Evolutionary conservation across 257 asterid genomes (phyloP).

Genomic region (Solanum chilense): DNA sequence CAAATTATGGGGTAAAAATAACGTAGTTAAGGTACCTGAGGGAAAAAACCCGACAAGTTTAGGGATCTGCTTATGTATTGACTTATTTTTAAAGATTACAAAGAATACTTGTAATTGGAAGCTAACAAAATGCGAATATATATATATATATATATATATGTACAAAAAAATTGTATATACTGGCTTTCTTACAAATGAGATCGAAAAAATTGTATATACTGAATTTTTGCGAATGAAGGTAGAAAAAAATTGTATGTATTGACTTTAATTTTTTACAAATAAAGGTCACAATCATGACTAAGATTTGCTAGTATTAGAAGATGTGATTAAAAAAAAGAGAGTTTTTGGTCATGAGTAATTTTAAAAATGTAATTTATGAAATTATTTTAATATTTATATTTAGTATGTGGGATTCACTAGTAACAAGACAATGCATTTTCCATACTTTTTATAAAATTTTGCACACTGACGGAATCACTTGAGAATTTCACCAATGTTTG

Average conservation of each 20-base stretch:
- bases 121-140: background rate
- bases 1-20: no score
- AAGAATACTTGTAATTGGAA: background rate
- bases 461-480: background rate
- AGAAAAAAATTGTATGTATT: background rate
- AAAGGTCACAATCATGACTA: background rate
- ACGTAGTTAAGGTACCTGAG: no score
- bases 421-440: background rate
- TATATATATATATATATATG: no score
- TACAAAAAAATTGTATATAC: background rate
- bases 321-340: background rate
- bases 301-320: fast-evolving
- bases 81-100: background rate
- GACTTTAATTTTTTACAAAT: background rate
- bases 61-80: no score
- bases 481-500: background rate
- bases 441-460: background rate
- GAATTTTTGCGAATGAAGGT: no score
- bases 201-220: background rate
- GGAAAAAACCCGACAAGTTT: no score
- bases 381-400: background rate
- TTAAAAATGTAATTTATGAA: background rate
- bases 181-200: background rate
- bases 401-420: background rate
- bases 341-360: background rate